phyloP scores from a whole-genome alignment of 176 grass and related monocot species.

The Phoenix roebelenii region DNA sequence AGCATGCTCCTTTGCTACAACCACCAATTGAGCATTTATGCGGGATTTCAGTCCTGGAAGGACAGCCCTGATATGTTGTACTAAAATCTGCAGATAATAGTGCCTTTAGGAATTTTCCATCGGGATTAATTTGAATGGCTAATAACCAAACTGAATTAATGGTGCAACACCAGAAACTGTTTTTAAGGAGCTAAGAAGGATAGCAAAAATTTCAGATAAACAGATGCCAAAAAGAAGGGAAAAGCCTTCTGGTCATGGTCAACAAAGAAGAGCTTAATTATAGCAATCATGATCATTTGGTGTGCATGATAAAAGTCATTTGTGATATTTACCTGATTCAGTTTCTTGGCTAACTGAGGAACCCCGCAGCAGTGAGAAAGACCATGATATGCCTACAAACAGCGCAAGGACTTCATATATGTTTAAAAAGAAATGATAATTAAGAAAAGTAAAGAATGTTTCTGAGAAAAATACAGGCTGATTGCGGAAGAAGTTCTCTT shows the following conservation, averaged over 20 bases:
- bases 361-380: constrained; percentile 87
- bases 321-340: constrained; percentile 55
- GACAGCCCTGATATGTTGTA: constrained; percentile 85
- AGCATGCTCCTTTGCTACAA: constrained; percentile 80
- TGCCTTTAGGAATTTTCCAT: not conserved
- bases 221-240: too few relatives aligned
- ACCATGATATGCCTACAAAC: constrained; percentile 78
- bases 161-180: too few relatives aligned
- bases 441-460: constrained; percentile 2
- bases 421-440: not conserved
- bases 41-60: constrained; percentile 85
- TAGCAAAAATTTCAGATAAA: too few relatives aligned
- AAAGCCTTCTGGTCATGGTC: too few relatives aligned
- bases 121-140: too few relatives aligned
- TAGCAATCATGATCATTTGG: too few relatives aligned
- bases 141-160: too few relatives aligned
- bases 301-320: too few relatives aligned
- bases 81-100: constrained; percentile 72
- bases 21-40: constrained; percentile 77
- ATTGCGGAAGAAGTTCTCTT: constrained; percentile 82
- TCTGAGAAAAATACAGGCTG: constrained; percentile 54
- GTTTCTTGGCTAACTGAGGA: constrained; percentile 91
- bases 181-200: too few relatives aligned
- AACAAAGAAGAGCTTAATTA: too few relatives aligned
- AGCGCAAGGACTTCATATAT: not conserved